Percentiles rank a stretch among this genome's conserved stretches.
Conservation (phyloP, 768 basidiomycete species). For the Lepiota venenata region DNA sequence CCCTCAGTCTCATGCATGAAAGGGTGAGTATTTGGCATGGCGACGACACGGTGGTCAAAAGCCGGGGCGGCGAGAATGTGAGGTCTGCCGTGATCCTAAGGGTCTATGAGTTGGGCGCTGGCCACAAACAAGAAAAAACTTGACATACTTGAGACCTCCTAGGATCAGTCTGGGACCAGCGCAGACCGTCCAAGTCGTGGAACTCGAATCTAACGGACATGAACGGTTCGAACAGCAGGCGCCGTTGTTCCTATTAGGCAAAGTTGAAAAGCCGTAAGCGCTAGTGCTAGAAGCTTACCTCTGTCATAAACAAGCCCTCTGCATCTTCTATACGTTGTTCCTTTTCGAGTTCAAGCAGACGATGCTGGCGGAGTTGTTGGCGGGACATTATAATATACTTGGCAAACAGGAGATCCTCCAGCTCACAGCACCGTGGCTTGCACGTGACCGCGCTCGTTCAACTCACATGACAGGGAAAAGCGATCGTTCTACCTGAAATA, state of each 20-base stretch:
- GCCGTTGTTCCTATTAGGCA: conserved; percentile 34
- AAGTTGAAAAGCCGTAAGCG: conserved; percentile 2
- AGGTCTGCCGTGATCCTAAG: not conserved
- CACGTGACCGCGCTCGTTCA: not conserved
- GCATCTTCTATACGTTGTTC: conserved; percentile 52
- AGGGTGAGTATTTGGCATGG: not conserved
- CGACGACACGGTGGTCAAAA: not conserved
- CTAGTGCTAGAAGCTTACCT: conserved; percentile 30
- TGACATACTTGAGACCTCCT: conserved; percentile 22
- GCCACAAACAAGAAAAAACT: not conserved
- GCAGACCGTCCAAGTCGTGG: conserved; percentile 55
- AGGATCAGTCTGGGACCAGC: conserved; percentile 41
- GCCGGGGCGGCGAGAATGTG: not conserved
- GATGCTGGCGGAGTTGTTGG: conserved; percentile 43
- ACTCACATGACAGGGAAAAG: no score
- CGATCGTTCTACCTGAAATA: no score
- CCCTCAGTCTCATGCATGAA: not conserved
- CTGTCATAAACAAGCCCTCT: conserved; percentile 55
- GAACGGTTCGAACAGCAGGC: conserved; percentile 41
- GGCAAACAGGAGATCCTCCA: not conserved
- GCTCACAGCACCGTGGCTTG: not conserved
- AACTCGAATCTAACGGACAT: conserved; percentile 58
- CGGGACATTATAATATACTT: conserved; percentile 31
- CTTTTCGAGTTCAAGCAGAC: conserved; percentile 45
- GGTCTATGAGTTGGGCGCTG: not conserved